phyloP scores from a whole-genome alignment of 2,329 filamentous ascomycete species.

The Macrophomina pseudophaseolina region DNA sequence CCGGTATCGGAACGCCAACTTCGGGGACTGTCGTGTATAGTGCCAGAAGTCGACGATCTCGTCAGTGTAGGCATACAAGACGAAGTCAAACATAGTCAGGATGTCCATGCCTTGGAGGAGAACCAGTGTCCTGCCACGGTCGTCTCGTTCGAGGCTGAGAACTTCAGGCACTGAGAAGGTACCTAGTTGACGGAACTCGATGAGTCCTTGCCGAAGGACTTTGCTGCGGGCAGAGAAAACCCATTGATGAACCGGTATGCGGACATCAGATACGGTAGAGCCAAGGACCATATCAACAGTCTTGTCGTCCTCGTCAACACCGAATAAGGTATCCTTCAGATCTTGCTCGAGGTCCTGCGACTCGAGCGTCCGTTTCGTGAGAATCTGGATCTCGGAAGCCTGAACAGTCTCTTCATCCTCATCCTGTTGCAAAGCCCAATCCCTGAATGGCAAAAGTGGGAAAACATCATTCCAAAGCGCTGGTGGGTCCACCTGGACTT shows the following conservation, averaged over 20 bases:
- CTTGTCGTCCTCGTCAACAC: constrained; percentile 44
- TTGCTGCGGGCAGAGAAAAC: constrained; percentile 76
- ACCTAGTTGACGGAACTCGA: constrained; percentile 61
- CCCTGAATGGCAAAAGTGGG: constrained; percentile 70
- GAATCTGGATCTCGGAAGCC: constrained; percentile 50
- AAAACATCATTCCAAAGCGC: constrained; percentile 76
- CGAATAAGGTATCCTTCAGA: constrained; percentile 53
- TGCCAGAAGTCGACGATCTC: constrained; percentile 85
- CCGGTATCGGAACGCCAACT: constrained; percentile 74
- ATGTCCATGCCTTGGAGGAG: constrained; percentile 75
- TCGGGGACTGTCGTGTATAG: constrained; percentile 68
- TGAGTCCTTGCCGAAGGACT: constrained; percentile 64
- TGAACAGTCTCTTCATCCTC: constrained; percentile 50
- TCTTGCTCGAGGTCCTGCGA: constrained; percentile 72
- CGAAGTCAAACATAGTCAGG: constrained; percentile 77
- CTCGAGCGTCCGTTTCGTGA: constrained; percentile 64
- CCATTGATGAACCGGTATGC: constrained; percentile 83
- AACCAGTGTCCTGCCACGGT: constrained; percentile 61
- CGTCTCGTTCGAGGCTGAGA: constrained; percentile 60
- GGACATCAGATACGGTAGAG: constrained; percentile 69
- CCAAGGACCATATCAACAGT: constrained; percentile 51
- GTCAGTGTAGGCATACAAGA: constrained; percentile 82
- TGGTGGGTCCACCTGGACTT: constrained; percentile 69
- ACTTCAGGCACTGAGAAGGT: constrained; percentile 65
- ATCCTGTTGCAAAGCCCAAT: constrained; percentile 46